phyloP scores from a whole-genome alignment of 495 filamentous ascomycete species.

The Trichodelitschia bisporula region DNA sequence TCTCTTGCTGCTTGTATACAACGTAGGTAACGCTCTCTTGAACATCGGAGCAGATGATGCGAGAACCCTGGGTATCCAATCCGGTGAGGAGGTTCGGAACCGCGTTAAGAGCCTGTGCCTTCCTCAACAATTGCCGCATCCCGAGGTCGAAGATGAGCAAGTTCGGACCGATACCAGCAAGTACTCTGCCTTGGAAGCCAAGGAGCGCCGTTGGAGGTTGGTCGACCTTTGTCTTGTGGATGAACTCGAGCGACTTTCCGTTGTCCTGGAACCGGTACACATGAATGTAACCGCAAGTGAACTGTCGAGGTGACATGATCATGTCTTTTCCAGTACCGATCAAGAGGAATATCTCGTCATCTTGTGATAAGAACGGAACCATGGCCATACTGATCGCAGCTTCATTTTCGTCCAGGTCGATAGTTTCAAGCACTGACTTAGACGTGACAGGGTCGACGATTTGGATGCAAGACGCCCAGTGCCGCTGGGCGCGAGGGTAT shows the following conservation, averaged over 20 bases:
- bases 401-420: constrained; percentile 77
- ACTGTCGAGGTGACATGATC: constrained; percentile 46
- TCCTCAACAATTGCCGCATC: constrained; percentile 71
- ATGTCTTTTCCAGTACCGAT: constrained; percentile 88
- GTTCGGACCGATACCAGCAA: constrained; percentile 60
- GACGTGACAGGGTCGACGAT: constrained; percentile 59
- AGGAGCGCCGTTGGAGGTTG: constrained; percentile 73
- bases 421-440: constrained; percentile 30
- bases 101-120: constrained; percentile 50
- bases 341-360: constrained; percentile 71
- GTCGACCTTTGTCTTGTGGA: constrained; percentile 84
- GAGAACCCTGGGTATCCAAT: constrained; percentile 72
- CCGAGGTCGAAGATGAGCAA: constrained; percentile 80
- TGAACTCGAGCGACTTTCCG: constrained; percentile 70
- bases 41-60: constrained; percentile 79
- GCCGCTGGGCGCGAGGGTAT: constrained; percentile 52
- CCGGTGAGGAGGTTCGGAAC: constrained; percentile 64
- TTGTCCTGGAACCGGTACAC: constrained; percentile 79
- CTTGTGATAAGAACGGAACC: constrained; percentile 65
- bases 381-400: constrained; percentile 67
- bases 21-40: constrained; percentile 76
- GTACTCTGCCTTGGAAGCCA: constrained; percentile 72
- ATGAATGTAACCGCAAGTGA: constrained; percentile 61
- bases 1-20: constrained; percentile 81
- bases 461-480: constrained; percentile 90